Evolutionary conservation across 2,329 filamentous ascomycete genomes (phyloP), one percentile per base, ranked within the genome.

Genomic region (Venturia effusa): DNA sequence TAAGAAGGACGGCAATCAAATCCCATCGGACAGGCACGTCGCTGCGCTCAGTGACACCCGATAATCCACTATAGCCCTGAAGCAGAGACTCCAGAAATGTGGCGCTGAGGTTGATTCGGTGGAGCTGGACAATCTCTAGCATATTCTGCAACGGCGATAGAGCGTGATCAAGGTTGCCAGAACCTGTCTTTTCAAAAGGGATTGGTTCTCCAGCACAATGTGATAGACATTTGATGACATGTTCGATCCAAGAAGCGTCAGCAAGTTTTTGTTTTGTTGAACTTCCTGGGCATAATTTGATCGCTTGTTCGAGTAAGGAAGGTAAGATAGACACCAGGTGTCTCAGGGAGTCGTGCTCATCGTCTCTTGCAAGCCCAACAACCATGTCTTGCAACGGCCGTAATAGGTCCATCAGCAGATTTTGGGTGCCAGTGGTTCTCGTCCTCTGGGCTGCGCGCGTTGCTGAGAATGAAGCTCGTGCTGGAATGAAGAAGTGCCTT

Each of bases 221-320:
- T 6, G 70, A 67, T 10, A 80, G 69, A 1, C 72, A 71, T 6
- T 70, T 64, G 59, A 79, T 76, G 10, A 76, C 68, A 15, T 71
- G 69, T 61, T 80, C 76, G 11, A 79, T 70, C 79, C 79, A 81
- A 4, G 78, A 74, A 45, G 69, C 71, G 66, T 80, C 78, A 8
- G 72, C 69, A 11, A 73, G 67, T 27, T 72, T 75, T 64, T 74
- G 72, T 63, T 74, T 76, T 10, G 75, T 74, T 3, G 74, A 78
- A 22, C 71, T 72, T 3, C 72, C 73, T 30, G 75, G 72, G 6
- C 74, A 74, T 37, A 72, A 75, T 41, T 76, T 74, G 10, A 80
- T 71, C 5, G 74, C 73, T 43, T 80, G 66, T 54, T 78, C 73
- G 4, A 80, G 69, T 19, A 81, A 65, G 4, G 22, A 32, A 41